Evolutionary conservation across 176 grass and related monocot genomes (phyloP), one percentile per base, ranked within the genome.

Genomic region (Phoenix roebelenii): DNA sequence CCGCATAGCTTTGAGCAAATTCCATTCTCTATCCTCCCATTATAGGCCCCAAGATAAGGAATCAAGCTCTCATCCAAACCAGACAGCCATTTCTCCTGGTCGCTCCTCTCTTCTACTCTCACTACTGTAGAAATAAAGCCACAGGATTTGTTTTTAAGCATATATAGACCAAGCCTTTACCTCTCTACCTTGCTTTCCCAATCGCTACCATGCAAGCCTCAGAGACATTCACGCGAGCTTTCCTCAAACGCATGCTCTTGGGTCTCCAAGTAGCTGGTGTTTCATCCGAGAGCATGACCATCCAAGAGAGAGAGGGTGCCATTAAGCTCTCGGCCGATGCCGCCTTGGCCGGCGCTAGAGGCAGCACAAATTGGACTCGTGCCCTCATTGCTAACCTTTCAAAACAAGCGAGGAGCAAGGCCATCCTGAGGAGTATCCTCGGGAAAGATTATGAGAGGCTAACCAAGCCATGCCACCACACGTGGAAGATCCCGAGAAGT

Each of bases 201-300:
- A 29, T 54, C 51, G 14, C 15, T 7, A 57, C 81, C 52, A 89
- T 85, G 89, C 57, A 82, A 68, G 58, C 59, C 57, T 58, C 54
- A 1, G 76, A 18, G 61, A 39, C 64, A 3, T 88, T 84, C 75
- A 80, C 77, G 73, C 66, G 61, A 57, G 67, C 55, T 1, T 20
- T 92, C 30, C 65, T 89, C 68, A 74, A 62, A 76, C 80, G 85
- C 63, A 72, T 95, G 53, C 68, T 95, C 48, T 35, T 62, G n/a
- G 44, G 67, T 57, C 77, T 88, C 63, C 73, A 71, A 3, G 52
- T 19, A 15, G 44, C 48, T 56, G 61, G 59, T 0, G 55, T 44
- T 4, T 24, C 71, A 7, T 74, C 75, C 59, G 3, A 23, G 18
- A 22, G 51, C 69, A 85, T 69, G 65, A 77, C 14, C 49, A 50